Percentiles rank a stretch among this genome's conserved stretches.
Evolutionary conservation across 2,329 filamentous ascomycete genomes (phyloP).

Genomic region (Blastomyces parvus): DNA sequence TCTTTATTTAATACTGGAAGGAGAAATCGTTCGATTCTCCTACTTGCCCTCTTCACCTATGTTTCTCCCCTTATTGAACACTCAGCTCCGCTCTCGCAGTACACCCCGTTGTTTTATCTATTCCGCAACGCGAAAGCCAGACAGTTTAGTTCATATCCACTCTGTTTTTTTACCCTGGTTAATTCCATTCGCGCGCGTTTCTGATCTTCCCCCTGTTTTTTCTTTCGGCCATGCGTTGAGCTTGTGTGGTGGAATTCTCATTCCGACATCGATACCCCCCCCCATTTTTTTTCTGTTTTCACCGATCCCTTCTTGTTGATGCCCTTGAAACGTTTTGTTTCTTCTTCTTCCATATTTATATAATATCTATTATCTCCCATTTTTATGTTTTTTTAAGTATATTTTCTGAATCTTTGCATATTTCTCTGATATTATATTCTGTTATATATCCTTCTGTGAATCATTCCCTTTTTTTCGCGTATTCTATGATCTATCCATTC

Average conservation of each 20-base stretch:
- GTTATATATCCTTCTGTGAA: not conserved
- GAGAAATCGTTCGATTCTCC: not conserved
- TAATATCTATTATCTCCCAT: not conserved
- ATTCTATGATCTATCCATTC: too few relatives aligned
- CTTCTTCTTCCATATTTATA: not conserved
- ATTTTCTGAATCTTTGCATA: not conserved
- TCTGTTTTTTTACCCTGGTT: not conserved
- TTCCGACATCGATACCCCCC: slow-evolving; percentile 1
- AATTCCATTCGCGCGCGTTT: not conserved
- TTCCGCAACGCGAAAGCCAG: not conserved
- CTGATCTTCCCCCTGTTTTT: not conserved
- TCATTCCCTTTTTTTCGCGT: not conserved
- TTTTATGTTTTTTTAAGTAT: not conserved
- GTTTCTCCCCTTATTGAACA: not conserved
- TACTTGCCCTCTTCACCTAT: not conserved
- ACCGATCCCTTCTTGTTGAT: not conserved
- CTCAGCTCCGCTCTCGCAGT: not conserved
- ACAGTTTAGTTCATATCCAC: not conserved
- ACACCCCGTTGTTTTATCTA: not conserved
- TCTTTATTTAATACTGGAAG: slow-evolving; percentile 4
- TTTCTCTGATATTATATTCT: not conserved
- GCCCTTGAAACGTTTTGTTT: not conserved
- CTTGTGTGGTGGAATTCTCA: slow-evolving; percentile 1
- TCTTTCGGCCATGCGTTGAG: not conserved
- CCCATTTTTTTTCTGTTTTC: not conserved